A percentile compares a stretch with the other conserved stretches of the same genome.
phyloP scores from a whole-genome alignment of 176 grass and related monocot genomes.

The Avena atlantica region DNA sequence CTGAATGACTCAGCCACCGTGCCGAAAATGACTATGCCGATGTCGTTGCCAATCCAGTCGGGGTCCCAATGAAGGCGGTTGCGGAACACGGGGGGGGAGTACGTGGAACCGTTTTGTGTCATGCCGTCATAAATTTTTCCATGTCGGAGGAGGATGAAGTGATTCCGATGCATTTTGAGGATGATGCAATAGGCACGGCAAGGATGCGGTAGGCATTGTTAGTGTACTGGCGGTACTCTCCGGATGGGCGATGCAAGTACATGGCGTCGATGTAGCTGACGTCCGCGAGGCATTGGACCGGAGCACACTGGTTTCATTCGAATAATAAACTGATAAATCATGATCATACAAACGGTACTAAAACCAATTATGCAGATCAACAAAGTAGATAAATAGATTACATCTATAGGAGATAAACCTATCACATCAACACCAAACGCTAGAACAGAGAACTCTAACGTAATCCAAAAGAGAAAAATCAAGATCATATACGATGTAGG shows the following conservation, averaged over 20 bases:
- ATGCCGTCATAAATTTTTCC: neutral
- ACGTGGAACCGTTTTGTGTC: neutral
- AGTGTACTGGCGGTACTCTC: neutral
- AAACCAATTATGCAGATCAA: too few species aligned
- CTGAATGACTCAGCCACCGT: neutral
- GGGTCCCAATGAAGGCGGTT: neutral
- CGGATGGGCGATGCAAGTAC: neutral
- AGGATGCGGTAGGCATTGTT: neutral
- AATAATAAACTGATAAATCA: too few species aligned
- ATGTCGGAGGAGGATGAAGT: neutral
- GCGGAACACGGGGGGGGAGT: neutral
- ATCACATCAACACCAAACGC: too few species aligned
- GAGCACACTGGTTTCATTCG: neutral
- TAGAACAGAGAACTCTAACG: too few species aligned
- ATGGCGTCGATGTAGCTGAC: neutral
- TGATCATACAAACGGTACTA: too few species aligned
- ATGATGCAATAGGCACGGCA: neutral
- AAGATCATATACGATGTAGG: too few species aligned
- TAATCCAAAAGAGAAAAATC: too few species aligned
- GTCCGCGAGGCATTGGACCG: neutral
- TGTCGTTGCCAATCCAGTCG: neutral
- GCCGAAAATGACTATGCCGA: neutral
- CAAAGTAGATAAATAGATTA: too few species aligned
- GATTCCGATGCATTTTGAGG: neutral
- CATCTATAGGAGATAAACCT: too few species aligned